Conservation (phyloP, 2,329 filamentous ascomycete genomes). For the Ophiocordyceps camponoti-rufipedis region DNA sequence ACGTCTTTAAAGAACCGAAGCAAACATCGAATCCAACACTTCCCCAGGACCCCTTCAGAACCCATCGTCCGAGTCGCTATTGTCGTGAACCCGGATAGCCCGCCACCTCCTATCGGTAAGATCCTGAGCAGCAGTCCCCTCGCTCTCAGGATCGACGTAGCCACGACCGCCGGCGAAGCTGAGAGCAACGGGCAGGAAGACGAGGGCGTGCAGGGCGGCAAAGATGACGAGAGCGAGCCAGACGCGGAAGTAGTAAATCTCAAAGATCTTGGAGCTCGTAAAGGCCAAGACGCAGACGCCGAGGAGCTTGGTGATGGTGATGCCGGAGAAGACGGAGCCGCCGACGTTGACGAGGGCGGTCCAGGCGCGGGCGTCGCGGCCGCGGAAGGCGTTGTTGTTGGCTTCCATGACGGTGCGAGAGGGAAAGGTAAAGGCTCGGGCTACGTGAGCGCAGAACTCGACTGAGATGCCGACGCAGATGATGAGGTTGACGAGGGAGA, state of each 20-base stretch:
- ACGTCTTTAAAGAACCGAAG: neutral
- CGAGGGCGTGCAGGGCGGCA: conserved; percentile 70
- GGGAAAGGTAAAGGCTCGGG: conserved; percentile 89
- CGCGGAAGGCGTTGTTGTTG: conserved; percentile 59
- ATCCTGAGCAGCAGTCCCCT: conserved; percentile 81
- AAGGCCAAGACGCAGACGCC: conserved; percentile 88
- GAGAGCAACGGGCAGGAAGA: conserved; percentile 81
- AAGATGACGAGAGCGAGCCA: conserved; percentile 87
- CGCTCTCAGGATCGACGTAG: conserved; percentile 72
- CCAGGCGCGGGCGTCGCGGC: conserved; percentile 75
- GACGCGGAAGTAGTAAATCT: conserved; percentile 97
- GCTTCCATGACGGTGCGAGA: conserved; percentile 61
- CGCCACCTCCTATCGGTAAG: conserved; percentile 63
- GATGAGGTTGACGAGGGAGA: conserved; percentile 87
- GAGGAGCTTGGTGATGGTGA: conserved; percentile 87
- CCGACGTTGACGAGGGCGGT: conserved; percentile 89
- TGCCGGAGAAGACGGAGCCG: conserved; percentile 85
- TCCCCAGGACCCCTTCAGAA: conserved; percentile 4
- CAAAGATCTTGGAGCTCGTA: conserved; percentile 94
- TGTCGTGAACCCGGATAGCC: conserved; percentile 57
- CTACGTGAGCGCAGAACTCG: conserved; percentile 95
- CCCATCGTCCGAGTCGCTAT: conserved; percentile 57
- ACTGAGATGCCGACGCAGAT: conserved; percentile 95
- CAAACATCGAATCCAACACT: neutral
- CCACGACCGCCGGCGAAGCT: conserved; percentile 74